These are phyloP conservation scores for Puccinia hordei DNA, from an alignment of 1,284 basidiomycete genomes.

Conservation along the genomic window DNA sequence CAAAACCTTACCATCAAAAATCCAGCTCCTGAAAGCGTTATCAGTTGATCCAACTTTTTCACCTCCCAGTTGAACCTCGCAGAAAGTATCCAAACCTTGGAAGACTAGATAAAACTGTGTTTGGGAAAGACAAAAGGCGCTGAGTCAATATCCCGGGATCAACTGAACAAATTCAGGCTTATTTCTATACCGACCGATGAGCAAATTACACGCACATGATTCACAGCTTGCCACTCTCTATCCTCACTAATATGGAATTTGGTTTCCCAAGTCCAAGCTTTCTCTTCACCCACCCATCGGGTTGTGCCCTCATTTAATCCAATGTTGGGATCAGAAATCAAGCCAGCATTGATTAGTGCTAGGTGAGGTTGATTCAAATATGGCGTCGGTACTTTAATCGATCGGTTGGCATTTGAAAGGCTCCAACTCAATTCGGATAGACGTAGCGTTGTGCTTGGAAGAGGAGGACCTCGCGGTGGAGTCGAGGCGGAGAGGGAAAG, in stretches of 20 bases:
- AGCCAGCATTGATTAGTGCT: constrained; percentile 54
- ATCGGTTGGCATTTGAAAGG: constrained; percentile 54
- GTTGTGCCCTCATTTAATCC: constrained; percentile 51
- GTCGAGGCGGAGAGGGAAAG: neutral
- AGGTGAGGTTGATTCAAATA: constrained; percentile 54
- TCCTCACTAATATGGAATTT: neutral
- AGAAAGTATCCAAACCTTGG: constrained; percentile 48
- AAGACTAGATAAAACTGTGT: constrained; percentile 41
- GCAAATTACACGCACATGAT: constrained; percentile 16
- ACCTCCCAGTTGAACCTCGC: constrained; percentile 9
- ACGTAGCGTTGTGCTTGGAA: constrained; percentile 32
- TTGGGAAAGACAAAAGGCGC: neutral
- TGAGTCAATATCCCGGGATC: neutral
- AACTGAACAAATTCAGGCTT: neutral
- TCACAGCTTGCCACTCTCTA: constrained; percentile 14
- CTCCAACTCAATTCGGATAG: constrained; percentile 53
- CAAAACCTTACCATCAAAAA: constrained; percentile 42
- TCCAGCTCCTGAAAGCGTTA: constrained; percentile 48
- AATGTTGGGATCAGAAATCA: constrained; percentile 54
- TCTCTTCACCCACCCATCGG: constrained; percentile 49
- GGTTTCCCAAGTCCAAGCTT: constrained; percentile 45
- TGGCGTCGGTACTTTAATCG: constrained; percentile 54
- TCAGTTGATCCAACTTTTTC: constrained; percentile 20
- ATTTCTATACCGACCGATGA: neutral
- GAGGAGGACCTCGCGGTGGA: constrained; percentile 23